Percentiles rank a stretch among this genome's conserved stretches.
Conservation (phyloP, 345 rosid species). For the Stellera chamaejasme region DNA sequence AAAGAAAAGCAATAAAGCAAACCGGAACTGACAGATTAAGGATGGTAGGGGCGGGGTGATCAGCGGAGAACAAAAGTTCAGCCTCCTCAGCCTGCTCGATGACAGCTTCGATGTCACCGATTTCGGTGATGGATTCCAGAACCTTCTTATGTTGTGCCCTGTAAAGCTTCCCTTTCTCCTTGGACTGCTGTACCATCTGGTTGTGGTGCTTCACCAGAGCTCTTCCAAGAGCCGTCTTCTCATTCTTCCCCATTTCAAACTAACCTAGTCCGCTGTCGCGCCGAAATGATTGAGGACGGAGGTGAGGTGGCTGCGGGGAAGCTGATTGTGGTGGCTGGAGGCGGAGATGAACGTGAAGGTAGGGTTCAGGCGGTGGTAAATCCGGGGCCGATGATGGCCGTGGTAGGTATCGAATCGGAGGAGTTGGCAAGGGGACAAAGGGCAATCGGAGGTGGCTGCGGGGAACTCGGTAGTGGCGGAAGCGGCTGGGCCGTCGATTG, state of each 20-base stretch:
- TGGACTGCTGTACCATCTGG: conserved; percentile 70
- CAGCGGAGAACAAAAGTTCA: conserved; percentile 33
- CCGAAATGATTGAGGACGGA: no score
- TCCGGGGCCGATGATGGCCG: no score
- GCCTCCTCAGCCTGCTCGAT: conserved; percentile 71
- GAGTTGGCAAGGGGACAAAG: no score
- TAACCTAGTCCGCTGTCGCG: no score
- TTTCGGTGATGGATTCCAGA: conserved; percentile 74
- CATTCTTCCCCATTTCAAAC: conserved; percentile 60
- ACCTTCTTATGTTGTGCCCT: conserved; percentile 54
- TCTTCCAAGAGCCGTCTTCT: conserved; percentile 72
- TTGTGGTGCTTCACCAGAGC: conserved; percentile 86
- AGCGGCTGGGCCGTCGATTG: no score
- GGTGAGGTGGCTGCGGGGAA: no score
- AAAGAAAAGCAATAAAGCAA: not conserved
- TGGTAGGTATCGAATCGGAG: no score
- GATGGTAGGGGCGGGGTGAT: conserved; percentile 30
- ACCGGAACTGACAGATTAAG: conserved; percentile 41
- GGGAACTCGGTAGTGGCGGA: no score
- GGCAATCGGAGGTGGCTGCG: no score
- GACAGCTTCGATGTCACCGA: conserved; percentile 75
- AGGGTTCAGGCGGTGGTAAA: no score
- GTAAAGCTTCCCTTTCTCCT: conserved; percentile 66
- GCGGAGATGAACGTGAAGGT: no score
- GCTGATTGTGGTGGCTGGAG: no score